Evolutionary conservation across 148 eudicot species (phyloP).

Genomic region (Vaccinium vitisidaea): DNA sequence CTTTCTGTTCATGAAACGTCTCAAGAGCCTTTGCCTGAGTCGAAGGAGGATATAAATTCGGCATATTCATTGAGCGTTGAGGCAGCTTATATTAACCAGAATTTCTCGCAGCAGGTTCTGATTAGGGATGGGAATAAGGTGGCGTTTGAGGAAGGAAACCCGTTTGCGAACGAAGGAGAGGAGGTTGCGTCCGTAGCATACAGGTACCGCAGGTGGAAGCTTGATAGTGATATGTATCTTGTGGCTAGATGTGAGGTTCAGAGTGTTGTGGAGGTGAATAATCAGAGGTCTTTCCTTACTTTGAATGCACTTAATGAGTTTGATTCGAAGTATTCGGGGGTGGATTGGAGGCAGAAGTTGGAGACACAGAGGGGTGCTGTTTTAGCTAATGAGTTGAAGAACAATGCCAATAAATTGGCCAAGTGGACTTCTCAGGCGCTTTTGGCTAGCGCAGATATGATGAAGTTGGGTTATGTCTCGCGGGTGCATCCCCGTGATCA

Average conservation of each 20-base stretch:
- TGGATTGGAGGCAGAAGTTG: constrained; percentile 94
- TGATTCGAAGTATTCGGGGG: constrained; percentile 87
- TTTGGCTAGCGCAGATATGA: constrained; percentile 87
- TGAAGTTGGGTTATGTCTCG: constrained; percentile 92
- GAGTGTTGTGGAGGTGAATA: constrained; percentile 65
- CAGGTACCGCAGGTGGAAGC: constrained; percentile 89
- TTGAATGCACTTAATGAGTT: constrained; percentile 90
- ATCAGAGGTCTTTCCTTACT: constrained; percentile 68
- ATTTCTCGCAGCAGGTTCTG: constrained; percentile 92
- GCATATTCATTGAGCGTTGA: constrained; percentile 81
- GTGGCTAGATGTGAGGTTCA: constrained; percentile 86
- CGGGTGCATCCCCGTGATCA: constrained; percentile 98
- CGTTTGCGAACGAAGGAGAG: constrained; percentile 89
- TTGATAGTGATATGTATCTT: constrained; percentile 67
- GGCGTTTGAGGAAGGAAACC: constrained; percentile 81
- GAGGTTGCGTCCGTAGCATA: constrained; percentile 91
- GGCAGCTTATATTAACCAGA: constrained; percentile 90
- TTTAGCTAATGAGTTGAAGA: constrained; percentile 92
- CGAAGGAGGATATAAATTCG: constrained; percentile 84
- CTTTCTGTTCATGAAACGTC: constrained; percentile 79
- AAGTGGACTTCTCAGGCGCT: constrained; percentile 96
- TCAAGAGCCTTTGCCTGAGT: constrained; percentile 88
- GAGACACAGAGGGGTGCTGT: constrained; percentile 98
- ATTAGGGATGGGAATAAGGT: constrained; percentile 75
- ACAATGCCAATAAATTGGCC: constrained; percentile 87